phyloP scores from a whole-genome alignment of 441 rosid genomes.

The Arabidopsis hybrid region DNA sequence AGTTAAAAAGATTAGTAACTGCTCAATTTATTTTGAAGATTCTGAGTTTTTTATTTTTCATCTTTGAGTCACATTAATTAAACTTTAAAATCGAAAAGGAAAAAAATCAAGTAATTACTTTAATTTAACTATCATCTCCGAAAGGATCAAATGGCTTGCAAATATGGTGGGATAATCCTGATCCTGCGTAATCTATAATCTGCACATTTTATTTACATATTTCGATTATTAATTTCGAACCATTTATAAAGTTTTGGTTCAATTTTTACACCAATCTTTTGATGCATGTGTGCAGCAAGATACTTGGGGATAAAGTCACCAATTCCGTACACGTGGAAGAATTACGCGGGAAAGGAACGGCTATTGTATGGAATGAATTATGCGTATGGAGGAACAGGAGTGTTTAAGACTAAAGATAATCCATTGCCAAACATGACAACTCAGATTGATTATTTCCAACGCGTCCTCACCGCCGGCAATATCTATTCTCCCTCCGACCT shows the following conservation, averaged over 20 bases:
- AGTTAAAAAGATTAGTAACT: not conserved
- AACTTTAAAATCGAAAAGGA: not conserved
- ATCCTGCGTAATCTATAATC: not conserved
- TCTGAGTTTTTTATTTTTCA: not conserved
- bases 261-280: not conserved
- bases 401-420: slow-evolving; percentile 52
- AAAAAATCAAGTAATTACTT: not conserved
- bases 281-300: slow-evolving; percentile 37
- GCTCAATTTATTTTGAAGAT: not conserved
- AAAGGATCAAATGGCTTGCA: not conserved
- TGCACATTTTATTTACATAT: not conserved
- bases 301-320: slow-evolving; percentile 67
- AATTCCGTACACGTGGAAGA: slow-evolving; percentile 69
- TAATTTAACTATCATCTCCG: not conserved
- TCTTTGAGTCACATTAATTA: not conserved
- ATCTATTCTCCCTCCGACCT: slow-evolving; percentile 51
- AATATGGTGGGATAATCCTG: not conserved
- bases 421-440: slow-evolving; percentile 81
- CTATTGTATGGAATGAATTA: slow-evolving; percentile 73
- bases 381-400: slow-evolving; percentile 93
- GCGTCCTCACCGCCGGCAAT: slow-evolving; percentile 45
- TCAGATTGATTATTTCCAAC: slow-evolving; percentile 70
- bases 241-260: not conserved
- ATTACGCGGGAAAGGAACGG: slow-evolving; percentile 43
- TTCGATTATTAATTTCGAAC: not conserved